These are phyloP conservation scores for Neopestalotiopsis sp. DNA, from an alignment of 2,329 filamentous ascomycete genomes.

Conservation along the genomic window DNA sequence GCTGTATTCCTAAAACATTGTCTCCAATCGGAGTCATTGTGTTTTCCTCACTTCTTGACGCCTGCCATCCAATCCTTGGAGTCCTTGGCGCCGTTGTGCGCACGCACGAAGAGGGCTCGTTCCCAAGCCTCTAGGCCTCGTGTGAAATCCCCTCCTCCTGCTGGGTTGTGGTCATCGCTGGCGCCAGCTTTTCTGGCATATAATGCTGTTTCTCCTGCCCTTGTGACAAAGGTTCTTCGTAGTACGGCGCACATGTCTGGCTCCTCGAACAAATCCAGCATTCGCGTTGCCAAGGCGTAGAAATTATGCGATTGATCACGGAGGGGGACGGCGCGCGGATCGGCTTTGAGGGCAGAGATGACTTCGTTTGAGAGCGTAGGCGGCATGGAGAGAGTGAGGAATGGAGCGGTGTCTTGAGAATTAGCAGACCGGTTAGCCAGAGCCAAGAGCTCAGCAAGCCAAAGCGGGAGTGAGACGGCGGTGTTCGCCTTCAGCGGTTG, in stretches of 20 bases:
- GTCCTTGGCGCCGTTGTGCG: constrained; percentile 75
- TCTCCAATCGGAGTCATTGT: background rate
- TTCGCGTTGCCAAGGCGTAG: constrained; percentile 82
- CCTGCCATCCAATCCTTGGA: constrained; percentile 74
- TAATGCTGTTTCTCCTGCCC: constrained; percentile 83
- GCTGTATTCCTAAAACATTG: background rate
- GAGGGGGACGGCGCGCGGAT: constrained; percentile 84
- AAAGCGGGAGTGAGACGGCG: constrained; percentile 83
- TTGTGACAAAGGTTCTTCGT: constrained; percentile 78
- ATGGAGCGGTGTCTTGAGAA: constrained; percentile 54
- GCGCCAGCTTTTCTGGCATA: constrained; percentile 86
- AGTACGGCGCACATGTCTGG: constrained; percentile 75
- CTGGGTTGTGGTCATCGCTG: constrained; percentile 61
- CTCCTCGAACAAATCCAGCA: constrained; percentile 91
- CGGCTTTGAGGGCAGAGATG: constrained; percentile 87
- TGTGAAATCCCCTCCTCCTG: constrained; percentile 77
- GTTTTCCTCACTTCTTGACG: constrained; percentile 48
- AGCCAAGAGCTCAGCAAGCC: constrained; percentile 93
- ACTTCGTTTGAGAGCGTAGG: constrained; percentile 78
- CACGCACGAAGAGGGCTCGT: constrained; percentile 74
- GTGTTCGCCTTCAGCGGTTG: constrained; percentile 79
- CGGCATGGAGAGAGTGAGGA: constrained; percentile 84
- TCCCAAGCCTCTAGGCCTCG: constrained; percentile 91
- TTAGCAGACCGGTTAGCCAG: constrained; percentile 57
- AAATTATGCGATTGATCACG: constrained; percentile 86